Base-by-base conservation (phyloP, 352 stramenopile species). In the Phytopythium delawarense region DNA sequence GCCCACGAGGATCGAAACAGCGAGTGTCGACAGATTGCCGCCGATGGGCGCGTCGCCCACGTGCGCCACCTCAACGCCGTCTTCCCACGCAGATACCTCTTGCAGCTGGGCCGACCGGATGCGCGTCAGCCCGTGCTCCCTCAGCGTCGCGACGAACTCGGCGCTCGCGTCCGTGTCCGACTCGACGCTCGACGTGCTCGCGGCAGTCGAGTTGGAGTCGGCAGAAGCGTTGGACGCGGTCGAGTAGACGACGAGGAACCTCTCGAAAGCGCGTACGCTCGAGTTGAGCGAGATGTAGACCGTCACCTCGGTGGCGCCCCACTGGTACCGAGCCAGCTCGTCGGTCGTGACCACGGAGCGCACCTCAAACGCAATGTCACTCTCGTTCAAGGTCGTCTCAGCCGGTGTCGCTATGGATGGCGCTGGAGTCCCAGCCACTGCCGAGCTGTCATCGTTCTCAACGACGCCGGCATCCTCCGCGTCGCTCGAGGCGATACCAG, bases 191-290 rank as follows among this genome's bases (percentile, higher is more conserved):
- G 56, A 54, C 4, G 40, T 63, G 25, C 42, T 49, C 23, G 46
- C 32, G 30, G 16, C 34, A 6, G 52, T 61, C 25, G 57, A 64
- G 59, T 53, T 72, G 63, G 61, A 66, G 46, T 54, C 54, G 13
- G n/a, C 35, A 20, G 32, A 39, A 5, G 44, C 11, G 23, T 56
- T 57, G 18, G 45, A 12, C 2, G 32, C 11, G 3, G 57, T 32
- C 53, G 76, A 65, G 65, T 76, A 78, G 25, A 81, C 57, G 18
- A 57, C 63, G 18, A 78, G 51, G 61, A 81, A 78, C 57, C 75
- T 71, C 56, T 81, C 67, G 16, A 81, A 81, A 11, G 70, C 73
- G 23, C 56, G 50, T 2, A 72, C 57, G 46, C 67, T 81, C 60
- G 70, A 64, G 63, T 70, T 78, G 53, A 74, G 71, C 37, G 62